These are phyloP conservation scores for Clavaria fumosa DNA, from an alignment of 768 basidiomycete genomes.

Conservation along the genomic window DNA sequence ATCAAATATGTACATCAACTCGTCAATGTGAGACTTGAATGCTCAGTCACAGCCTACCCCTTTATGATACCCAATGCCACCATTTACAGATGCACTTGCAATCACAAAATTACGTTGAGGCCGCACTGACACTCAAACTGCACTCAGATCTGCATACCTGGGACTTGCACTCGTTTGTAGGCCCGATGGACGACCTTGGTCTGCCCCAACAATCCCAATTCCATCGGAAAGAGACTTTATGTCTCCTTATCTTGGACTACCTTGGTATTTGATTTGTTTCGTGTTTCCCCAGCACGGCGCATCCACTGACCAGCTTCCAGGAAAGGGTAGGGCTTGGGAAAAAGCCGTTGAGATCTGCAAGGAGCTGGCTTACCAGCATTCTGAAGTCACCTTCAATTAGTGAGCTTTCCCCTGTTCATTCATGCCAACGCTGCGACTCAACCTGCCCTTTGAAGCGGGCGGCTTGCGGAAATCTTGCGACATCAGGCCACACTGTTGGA, in stretches of 20 bases:
- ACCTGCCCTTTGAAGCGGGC: constrained; percentile 31
- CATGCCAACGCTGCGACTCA: constrained; percentile 4
- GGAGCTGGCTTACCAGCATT: constrained; percentile 80
- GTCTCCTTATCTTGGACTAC: constrained; percentile 84
- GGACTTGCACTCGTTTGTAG: constrained; percentile 68
- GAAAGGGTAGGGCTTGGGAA: constrained; percentile 97
- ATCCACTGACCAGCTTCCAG: constrained; percentile 22
- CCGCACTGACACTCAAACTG: constrained; percentile 81
- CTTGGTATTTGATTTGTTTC: constrained; percentile 36
- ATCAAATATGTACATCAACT: constrained; percentile 94
- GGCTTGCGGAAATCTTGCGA: constrained; percentile 70
- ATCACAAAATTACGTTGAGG: constrained; percentile 85
- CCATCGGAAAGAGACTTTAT: constrained; percentile 85
- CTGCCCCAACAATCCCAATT: constrained; percentile 90
- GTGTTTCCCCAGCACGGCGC: constrained; percentile 5
- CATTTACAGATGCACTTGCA: constrained; percentile 61
- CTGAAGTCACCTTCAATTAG: constrained; percentile 85
- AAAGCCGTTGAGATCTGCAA: constrained; percentile 86
- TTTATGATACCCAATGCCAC: constrained; percentile 5
- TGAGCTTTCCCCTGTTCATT: constrained; percentile 22
- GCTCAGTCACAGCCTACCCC: constrained; percentile 14
- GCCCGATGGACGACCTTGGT: constrained; percentile 79
- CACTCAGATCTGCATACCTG: constrained; percentile 91
- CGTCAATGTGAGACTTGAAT: constrained; percentile 80
- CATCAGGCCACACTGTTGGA: constrained; percentile 83